phyloP scores from a whole-genome alignment of 768 basidiomycete genomes.

The Kwoniella shandongensis region DNA sequence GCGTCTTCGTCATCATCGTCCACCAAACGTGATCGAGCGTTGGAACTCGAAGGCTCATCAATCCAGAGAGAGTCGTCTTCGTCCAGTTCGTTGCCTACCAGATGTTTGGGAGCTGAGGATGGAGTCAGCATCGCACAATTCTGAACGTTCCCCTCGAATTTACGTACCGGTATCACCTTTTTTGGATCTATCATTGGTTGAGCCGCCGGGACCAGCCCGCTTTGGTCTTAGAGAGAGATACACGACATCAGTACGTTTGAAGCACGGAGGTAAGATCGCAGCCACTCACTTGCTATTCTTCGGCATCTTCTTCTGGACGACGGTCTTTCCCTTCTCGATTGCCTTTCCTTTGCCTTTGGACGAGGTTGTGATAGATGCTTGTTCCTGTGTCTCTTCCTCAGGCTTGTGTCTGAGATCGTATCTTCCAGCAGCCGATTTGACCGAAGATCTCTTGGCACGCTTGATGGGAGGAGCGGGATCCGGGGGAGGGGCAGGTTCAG shows the following conservation, averaged over 20 bases:
- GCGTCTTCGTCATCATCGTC: conserved; percentile 37
- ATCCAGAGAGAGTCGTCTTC: conserved; percentile 39
- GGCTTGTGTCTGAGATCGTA: conserved; percentile 20
- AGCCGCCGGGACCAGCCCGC: conserved; percentile 13
- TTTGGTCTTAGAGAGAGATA: conserved; percentile 22
- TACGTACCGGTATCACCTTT: conserved; percentile 45
- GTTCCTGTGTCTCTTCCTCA: conserved; percentile 3
- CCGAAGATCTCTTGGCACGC: conserved; percentile 59
- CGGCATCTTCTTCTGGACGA: conserved; percentile 41
- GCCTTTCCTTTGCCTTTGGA: conserved; percentile 33
- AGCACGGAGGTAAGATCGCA: background rate
- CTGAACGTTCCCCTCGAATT: background rate
- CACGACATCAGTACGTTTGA: background rate
- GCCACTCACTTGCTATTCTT: conserved; percentile 29
- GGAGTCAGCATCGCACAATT: background rate
- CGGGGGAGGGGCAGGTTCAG: conserved; percentile 58
- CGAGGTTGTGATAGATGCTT: conserved; percentile 58
- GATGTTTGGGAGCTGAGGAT: conserved; percentile 30
- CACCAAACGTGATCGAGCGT: conserved; percentile 1
- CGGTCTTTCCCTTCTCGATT: conserved; percentile 60
- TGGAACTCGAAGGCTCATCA: conserved; percentile 30
- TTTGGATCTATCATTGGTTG: conserved; percentile 29
- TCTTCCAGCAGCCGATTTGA: conserved; percentile 56
- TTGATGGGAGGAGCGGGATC: conserved; percentile 38
- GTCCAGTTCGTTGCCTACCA: conserved; percentile 43